Base-by-base conservation (phyloP, 176 grass and related monocot genomes). In the Elaeis guineensis region DNA sequence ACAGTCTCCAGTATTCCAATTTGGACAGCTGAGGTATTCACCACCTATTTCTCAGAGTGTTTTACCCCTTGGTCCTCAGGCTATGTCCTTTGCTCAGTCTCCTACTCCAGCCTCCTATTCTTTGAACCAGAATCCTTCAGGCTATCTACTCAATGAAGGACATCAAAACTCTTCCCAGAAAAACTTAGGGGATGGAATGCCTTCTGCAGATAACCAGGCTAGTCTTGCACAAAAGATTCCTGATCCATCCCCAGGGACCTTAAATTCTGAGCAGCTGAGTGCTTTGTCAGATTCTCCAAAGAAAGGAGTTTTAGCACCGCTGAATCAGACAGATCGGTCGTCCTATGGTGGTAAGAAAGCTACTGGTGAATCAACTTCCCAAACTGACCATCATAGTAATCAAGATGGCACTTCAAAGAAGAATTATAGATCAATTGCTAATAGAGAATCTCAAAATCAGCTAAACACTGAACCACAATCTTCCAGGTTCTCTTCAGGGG, bases 21-120 rank as follows among this genome's bases (percentile, higher is more conserved):
- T 97, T 89, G 93, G 93, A 50, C 93, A 91, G 70, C 76, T 97
- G 50, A 87, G 79, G 49, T 81, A 97, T 90, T 62, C 72, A 19
- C 78, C 68, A 5, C 48, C 49, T 73, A 79, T 85, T 6, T 58
- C 79, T 62, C 76, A 88, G 62, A 85, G 62, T 58, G 62, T 76
- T 54, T 58, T 5, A 17, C 62, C 53, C 1, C 71, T 59, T 50
- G 30, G 67, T 67, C 72, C 93, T 89, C 86, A 79, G 56, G 21
- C 35, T 11, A 54, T 63, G 48, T 9, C 59, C 2, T 78, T 83
- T 29, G 14, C 77, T 77, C 80, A 72, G 19, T 25, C 78, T 73
- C 61, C 71, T 48, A 29, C 52, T 61, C 73, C 75, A 62, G 63
- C 59, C 67, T 54, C 74, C 15, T 72, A 85, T 72, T 55, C 76